Conservation (phyloP, 225 moss, liverwort and hornwort genomes). For the Takakia lepidozioides region DNA sequence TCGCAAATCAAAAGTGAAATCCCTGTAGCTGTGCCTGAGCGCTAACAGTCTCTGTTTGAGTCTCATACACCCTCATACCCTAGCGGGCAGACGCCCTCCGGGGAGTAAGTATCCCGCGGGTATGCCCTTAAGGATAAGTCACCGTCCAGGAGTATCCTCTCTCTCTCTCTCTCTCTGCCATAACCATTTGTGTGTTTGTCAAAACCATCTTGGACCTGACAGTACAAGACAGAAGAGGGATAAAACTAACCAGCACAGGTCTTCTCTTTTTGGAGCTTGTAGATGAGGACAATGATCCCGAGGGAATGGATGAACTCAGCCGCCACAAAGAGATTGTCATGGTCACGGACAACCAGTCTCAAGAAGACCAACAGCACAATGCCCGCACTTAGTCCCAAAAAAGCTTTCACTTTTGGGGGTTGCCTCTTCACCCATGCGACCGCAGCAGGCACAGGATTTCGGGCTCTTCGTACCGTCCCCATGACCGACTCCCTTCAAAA, state of each 20-base stretch:
- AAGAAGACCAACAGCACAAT: conserved; percentile 42
- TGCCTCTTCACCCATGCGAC: conserved; percentile 59
- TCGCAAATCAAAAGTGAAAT: too few relatives aligned
- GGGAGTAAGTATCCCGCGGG: too few relatives aligned
- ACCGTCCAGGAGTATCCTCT: too few relatives aligned
- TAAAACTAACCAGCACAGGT: conserved; percentile 43
- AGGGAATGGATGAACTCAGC: conserved; percentile 48
- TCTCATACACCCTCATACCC: too few relatives aligned
- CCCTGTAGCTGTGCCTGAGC: too few relatives aligned
- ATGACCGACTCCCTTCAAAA: background rate
- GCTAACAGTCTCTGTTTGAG: too few relatives aligned
- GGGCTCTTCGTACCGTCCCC: conserved; percentile 18
- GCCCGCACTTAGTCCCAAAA: conserved; percentile 23
- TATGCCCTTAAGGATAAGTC: too few relatives aligned
- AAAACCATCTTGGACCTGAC: too few relatives aligned
- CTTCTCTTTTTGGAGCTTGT: conserved; percentile 74
- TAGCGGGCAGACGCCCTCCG: too few relatives aligned
- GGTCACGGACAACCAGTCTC: conserved; percentile 45
- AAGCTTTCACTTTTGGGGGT: conserved; percentile 25
- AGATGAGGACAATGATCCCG: conserved; percentile 50
- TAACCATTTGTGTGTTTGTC: too few relatives aligned
- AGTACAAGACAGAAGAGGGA: too few relatives aligned
- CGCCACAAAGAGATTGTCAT: conserved; percentile 39
- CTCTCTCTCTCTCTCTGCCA: too few relatives aligned
- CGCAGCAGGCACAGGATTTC: conserved; percentile 33